Conservation (phyloP, 495 filamentous ascomycete genomes). For the Aspergillus egyptiacus region DNA sequence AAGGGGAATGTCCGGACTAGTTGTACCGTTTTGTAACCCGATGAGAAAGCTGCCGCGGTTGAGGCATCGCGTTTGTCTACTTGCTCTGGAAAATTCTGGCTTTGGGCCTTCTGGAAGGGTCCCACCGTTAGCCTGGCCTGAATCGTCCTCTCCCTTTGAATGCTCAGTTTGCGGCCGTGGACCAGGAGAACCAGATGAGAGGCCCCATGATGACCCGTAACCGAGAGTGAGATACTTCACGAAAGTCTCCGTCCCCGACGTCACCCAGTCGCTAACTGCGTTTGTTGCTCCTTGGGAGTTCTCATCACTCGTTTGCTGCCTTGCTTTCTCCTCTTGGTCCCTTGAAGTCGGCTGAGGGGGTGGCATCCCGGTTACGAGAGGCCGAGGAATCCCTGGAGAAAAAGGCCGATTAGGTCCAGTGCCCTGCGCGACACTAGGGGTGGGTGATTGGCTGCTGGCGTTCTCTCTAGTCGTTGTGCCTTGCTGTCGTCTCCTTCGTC, state of each 20-base stretch:
- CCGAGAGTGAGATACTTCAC: slow-evolving; percentile 59
- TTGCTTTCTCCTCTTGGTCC: slow-evolving; percentile 9
- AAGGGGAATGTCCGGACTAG: slow-evolving; percentile 27
- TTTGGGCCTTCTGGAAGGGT: not conserved
- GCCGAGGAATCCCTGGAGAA: slow-evolving; percentile 41
- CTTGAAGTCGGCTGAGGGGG: slow-evolving; percentile 22
- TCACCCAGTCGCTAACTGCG: slow-evolving; percentile 19
- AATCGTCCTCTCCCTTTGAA: slow-evolving; percentile 15
- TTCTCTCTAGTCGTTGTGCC: slow-evolving; percentile 11
- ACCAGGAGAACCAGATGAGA: slow-evolving; percentile 28
- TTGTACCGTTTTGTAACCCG: slow-evolving; percentile 60
- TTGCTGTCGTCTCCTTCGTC: slow-evolving; percentile 26
- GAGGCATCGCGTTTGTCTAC: not conserved
- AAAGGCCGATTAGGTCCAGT: slow-evolving; percentile 25
- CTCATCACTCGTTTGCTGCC: slow-evolving; percentile 12
- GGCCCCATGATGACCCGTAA: slow-evolving; percentile 55
- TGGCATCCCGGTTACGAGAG: slow-evolving; percentile 30
- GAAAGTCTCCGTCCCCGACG: slow-evolving; percentile 39
- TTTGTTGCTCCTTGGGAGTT: slow-evolving; percentile 18
- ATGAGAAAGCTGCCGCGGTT: slow-evolving; percentile 60
- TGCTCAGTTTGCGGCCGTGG: slow-evolving; percentile 21
- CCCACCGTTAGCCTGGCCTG: slow-evolving; percentile 1
- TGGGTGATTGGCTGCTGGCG: not conserved
- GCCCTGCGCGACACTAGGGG: slow-evolving; percentile 12
- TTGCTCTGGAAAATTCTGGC: not conserved